Percentiles rank a stretch among this genome's conserved stretches.
These are phyloP conservation scores for Xylariales sp. DNA, from an alignment of 2,329 filamentous ascomycete genomes.

Conservation along the genomic window DNA sequence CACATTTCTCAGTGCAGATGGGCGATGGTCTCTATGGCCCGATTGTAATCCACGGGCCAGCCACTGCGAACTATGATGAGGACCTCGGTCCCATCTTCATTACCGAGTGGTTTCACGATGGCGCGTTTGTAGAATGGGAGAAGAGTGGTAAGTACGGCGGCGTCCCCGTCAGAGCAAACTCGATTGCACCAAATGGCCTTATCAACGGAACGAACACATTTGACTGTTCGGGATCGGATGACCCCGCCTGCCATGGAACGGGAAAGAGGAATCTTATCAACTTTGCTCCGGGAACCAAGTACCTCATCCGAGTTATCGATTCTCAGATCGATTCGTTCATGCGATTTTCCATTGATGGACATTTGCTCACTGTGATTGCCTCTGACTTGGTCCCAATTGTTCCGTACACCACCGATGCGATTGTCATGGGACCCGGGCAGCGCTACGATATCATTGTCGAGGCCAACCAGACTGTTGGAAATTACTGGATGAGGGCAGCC, in stretches of 20 bases:
- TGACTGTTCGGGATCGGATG: constrained; percentile 22
- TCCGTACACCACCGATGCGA: constrained; percentile 38
- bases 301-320: constrained; percentile 34
- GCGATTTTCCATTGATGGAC: constrained; percentile 43
- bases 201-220: constrained; percentile 33
- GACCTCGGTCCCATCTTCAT: constrained; percentile 58
- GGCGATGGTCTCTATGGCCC: constrained; percentile 55
- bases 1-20: constrained; percentile 45
- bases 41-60: constrained; percentile 60
- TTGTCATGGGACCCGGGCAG: constrained; percentile 12
- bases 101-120: constrained; percentile 30
- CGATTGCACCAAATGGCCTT: constrained; percentile 33
- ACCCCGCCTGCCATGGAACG: constrained; percentile 21
- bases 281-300: too few species aligned
- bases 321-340: constrained; percentile 12
- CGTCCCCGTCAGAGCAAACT: too few species aligned
- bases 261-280: too few species aligned
- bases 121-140: constrained; percentile 33
- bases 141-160: too few species aligned
- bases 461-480: constrained; percentile 13
- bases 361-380: constrained; percentile 41
- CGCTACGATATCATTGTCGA: constrained; percentile 14
- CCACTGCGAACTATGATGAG: constrained; percentile 54
- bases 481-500: too few species aligned
- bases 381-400: constrained; percentile 42